A percentile compares a stretch with the other conserved stretches of the same genome.
These are phyloP conservation scores for Canavalia gladiata DNA, from an alignment of 306 rosid genomes.

Conservation along the genomic window DNA sequence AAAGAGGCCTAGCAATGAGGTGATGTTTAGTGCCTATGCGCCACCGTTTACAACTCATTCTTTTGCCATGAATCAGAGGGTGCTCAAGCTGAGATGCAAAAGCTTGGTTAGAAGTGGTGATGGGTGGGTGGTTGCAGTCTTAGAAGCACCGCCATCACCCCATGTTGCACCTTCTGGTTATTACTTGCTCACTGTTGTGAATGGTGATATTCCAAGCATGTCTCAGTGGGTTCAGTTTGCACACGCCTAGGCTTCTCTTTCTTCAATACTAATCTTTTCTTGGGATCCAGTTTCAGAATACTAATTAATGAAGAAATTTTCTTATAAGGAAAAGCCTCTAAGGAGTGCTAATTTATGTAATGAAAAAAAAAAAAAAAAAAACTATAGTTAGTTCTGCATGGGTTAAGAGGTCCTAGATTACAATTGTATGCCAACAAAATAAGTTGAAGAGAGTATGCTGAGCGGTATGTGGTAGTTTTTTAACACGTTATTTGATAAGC, in stretches of 20 bases:
- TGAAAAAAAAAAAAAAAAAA: neutral
- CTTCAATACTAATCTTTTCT: neutral
- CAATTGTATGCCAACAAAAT: conserved; percentile 7
- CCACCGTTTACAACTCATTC: conserved; percentile 87
- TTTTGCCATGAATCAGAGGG: conserved; percentile 79
- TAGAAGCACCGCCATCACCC: conserved; percentile 78
- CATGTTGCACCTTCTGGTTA: conserved; percentile 75
- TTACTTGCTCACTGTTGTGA: conserved; percentile 73
- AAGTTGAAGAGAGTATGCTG: neutral
- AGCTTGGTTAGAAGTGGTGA: conserved; percentile 29
- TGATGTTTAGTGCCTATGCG: conserved; percentile 65
- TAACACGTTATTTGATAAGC: neutral
- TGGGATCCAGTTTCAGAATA: neutral
- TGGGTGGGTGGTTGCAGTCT: conserved; percentile 57
- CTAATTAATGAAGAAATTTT: neutral
- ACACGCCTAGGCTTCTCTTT: conserved; percentile 21
- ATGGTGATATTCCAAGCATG: conserved; percentile 73
- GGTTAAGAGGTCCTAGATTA: neutral
- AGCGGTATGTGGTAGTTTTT: neutral
- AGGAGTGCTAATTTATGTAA: neutral
- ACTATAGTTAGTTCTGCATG: neutral
- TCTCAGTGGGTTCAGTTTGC: conserved; percentile 74
- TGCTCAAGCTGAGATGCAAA: conserved; percentile 67
- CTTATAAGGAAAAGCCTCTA: neutral
- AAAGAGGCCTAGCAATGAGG: conserved; percentile 42